These are phyloP conservation scores for Wickerhamomyces xylosicus DNA, from an alignment of 805 yeast species.

Conservation along the genomic window DNA sequence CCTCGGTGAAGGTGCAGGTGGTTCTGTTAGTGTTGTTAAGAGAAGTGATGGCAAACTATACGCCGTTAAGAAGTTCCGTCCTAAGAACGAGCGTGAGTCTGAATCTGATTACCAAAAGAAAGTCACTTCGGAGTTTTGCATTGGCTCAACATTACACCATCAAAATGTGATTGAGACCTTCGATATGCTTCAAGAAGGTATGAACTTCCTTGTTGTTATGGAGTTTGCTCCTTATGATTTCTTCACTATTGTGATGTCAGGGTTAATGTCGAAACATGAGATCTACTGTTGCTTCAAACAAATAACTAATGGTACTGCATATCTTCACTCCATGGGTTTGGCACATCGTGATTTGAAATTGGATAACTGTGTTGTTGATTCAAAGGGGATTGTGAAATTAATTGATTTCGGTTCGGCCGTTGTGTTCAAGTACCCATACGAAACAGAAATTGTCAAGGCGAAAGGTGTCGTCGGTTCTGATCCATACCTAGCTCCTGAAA, in stretches of 20 bases:
- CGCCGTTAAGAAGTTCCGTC: slow-evolving; percentile 83
- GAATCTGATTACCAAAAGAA: slow-evolving; percentile 65
- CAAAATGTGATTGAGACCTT: slow-evolving; percentile 72
- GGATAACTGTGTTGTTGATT: slow-evolving; percentile 83
- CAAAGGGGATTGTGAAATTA: slow-evolving; percentile 67
- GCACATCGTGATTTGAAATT: slow-evolving; percentile 91
- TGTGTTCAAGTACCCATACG: slow-evolving; percentile 61
- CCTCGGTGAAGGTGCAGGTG: slow-evolving; percentile 91
- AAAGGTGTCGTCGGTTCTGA: slow-evolving; percentile 91
- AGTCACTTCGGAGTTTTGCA: slow-evolving; percentile 71
- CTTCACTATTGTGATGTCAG: slow-evolving; percentile 88
- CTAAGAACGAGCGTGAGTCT: slow-evolving; percentile 50
- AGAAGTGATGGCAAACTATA: slow-evolving; percentile 51
- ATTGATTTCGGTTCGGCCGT: slow-evolving; percentile 94
- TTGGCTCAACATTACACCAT: slow-evolving; percentile 72
- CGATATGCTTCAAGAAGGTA: slow-evolving; percentile 66
- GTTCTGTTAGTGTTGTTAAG: slow-evolving; percentile 75
- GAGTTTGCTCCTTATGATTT: slow-evolving; percentile 90
- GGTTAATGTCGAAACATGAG: slow-evolving; percentile 61
- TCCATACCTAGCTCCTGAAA: slow-evolving; percentile 93
- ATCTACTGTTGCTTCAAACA: slow-evolving; percentile 77
- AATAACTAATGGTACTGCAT: slow-evolving; percentile 61
- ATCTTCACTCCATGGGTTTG: slow-evolving; percentile 71
- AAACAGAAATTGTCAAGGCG: slow-evolving; percentile 48
- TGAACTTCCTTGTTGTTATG: slow-evolving; percentile 68